Evolutionary conservation across 139 green algal genomes (phyloP), one percentile per base, ranked within the genome.

Genomic region (Chlorella sp.): DNA sequence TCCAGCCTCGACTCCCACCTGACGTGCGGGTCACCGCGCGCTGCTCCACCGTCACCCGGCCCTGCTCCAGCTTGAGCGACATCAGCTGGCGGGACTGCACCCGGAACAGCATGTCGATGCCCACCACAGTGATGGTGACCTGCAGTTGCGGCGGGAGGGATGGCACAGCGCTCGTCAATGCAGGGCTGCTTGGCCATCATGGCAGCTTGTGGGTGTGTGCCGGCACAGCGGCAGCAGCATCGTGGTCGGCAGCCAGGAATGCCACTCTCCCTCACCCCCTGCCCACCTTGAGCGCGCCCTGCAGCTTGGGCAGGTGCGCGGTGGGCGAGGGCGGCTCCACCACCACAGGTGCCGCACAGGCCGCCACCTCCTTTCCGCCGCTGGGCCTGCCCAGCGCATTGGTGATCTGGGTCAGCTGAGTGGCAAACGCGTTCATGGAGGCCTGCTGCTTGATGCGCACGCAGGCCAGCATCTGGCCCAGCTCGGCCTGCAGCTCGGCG

Each of bases 391-490:
- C 43, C 58, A 86, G 58, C 73, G 73, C 73, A 26, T 62, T 67
- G 2, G 87, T 80, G 40, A 90, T 91, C 79, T 92, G 90, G 4
- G 80, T 75, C 30, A 90, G 79, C 83, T 93, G 90, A 6, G 67
- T 84, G 32, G 80, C 80, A 73, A 93, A 88, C 7, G 87, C 87
- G 36, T 88, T 86, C 79, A 93, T 86, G 72, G 73, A 79, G 76
- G 90, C 90, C 64, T 85, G 84, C 51, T 85, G 83, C 73, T 89
- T 90, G 26, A 93, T 77, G 28, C 89, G 76, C 48, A 87, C 74
- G 38, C 88, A 88, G 3, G 74, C 81, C 80, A 93, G 80, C 79
- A 93, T 77, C 76, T 93, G 89, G 28, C 90, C 90, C 41, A 93
- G 83, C 82, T 93, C 87, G 58, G 83, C 40, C 30, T 26, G 60